Evolutionary conservation across 305 asterid genomes (phyloP).

Genomic region (Fraxinus ornus): DNA sequence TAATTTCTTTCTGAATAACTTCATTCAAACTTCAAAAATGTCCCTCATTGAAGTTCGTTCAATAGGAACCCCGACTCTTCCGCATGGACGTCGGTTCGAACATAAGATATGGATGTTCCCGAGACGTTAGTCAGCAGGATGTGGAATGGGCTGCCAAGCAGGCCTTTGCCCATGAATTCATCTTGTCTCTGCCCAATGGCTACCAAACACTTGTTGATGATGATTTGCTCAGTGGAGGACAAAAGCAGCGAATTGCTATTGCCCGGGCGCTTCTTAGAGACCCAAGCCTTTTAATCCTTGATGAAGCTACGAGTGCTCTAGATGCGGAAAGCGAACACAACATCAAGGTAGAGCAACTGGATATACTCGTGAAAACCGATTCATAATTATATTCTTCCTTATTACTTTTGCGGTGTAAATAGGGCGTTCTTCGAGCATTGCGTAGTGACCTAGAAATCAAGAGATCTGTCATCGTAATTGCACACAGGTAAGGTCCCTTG

Average conservation of each 20-base stretch:
- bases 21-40: slow-evolving; percentile 11
- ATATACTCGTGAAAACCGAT: background rate
- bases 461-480: slow-evolving; percentile 78
- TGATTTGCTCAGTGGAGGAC: slow-evolving; percentile 98
- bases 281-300: slow-evolving; percentile 83
- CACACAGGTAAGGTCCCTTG: slow-evolving; percentile 59
- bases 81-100: slow-evolving; percentile 82
- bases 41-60: slow-evolving; percentile 18
- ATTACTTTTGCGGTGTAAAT: slow-evolving; percentile 20
- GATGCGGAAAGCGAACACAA: slow-evolving; percentile 98
- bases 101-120: slow-evolving; percentile 81
- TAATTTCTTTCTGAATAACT: slow-evolving; percentile 11
- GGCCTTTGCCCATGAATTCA: slow-evolving; percentile 89
- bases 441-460: slow-evolving; percentile 51
- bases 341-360: slow-evolving; percentile 53
- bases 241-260: slow-evolving; percentile 93
- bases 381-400: slow-evolving; percentile 4
- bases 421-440: slow-evolving; percentile 76
- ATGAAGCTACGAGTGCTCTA: slow-evolving; percentile 97
- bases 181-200: slow-evolving; percentile 72
- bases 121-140: slow-evolving; percentile 60
- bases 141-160: slow-evolving; percentile 90
- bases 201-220: slow-evolving; percentile 88
- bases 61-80: slow-evolving; percentile 89
- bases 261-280: slow-evolving; percentile 91